A percentile compares a stretch with the other conserved stretches of the same genome.
phyloP scores from a whole-genome alignment of 148 eudicot species.

The Beta vulgaris region DNA sequence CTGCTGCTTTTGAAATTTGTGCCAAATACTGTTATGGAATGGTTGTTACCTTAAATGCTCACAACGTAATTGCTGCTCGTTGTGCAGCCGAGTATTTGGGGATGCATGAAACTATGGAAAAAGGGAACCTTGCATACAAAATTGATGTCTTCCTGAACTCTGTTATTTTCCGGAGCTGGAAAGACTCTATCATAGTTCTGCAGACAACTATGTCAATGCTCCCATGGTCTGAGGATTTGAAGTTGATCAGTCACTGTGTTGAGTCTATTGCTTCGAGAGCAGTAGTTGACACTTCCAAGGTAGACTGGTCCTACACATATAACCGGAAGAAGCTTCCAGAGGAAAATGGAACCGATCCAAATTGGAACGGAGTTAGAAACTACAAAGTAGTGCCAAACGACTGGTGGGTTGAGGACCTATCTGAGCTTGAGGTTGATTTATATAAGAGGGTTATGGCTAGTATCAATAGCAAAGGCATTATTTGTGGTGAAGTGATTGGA shows the following conservation, averaged over 20 bases:
- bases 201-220: conserved; percentile 64
- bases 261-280: conserved; percentile 82
- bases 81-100: conserved; percentile 96
- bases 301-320: conserved; percentile 89
- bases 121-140: conserved; percentile 91
- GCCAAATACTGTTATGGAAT: conserved; percentile 95
- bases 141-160: conserved; percentile 80
- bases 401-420: conserved; percentile 98
- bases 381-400: conserved; percentile 62
- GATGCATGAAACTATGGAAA: conserved; percentile 81
- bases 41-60: conserved; percentile 79
- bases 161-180: conserved; percentile 83
- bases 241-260: conserved; percentile 53
- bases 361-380: conserved; percentile 46
- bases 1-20: conserved; percentile 77
- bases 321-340: conserved; percentile 68
- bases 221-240: conserved; percentile 78
- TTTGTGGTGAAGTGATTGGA: conserved; percentile 69
- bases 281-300: conserved; percentile 61
- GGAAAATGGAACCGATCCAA: conserved; percentile 53
- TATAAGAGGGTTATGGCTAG: conserved; percentile 52
- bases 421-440: conserved; percentile 73
- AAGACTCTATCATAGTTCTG: conserved; percentile 83
- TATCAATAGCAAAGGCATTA: conserved; percentile 49
- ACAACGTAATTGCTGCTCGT: conserved; percentile 65